These are phyloP conservation scores for Cyphellophora europaea DNA, from an alignment of 2,329 filamentous ascomycete genomes.

Conservation along the genomic window DNA sequence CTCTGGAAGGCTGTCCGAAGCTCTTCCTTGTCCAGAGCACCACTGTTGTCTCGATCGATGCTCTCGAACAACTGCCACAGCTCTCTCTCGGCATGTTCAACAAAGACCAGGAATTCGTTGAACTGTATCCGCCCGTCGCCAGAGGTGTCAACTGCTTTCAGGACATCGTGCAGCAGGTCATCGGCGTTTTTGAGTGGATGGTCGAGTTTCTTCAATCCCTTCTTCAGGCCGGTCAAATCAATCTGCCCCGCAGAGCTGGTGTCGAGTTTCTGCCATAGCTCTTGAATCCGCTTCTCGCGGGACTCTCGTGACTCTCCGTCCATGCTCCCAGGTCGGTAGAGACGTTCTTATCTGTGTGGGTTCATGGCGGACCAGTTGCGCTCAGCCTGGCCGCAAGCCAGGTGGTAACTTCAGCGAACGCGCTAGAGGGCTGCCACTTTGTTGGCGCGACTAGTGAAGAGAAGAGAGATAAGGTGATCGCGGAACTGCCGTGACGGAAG, in stretches of 20 bases:
- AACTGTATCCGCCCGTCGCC: constrained; percentile 86
- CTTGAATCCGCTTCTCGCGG: constrained; percentile 71
- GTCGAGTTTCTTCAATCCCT: constrained; percentile 77
- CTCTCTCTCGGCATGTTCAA: constrained; percentile 77
- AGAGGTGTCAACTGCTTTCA: constrained; percentile 75
- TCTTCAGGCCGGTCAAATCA: constrained; percentile 74
- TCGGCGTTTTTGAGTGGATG: constrained; percentile 94
- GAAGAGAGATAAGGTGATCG: too few relatives aligned
- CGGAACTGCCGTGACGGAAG: too few relatives aligned
- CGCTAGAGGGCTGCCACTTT: too few relatives aligned
- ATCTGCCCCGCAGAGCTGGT: constrained; percentile 67
- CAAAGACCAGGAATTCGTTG: constrained; percentile 82
- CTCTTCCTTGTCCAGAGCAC: constrained; percentile 78
- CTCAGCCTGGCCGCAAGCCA: too few relatives aligned
- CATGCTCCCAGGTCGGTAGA: constrained; percentile 43
- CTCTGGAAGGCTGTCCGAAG: constrained; percentile 67
- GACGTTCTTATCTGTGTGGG: constrained; percentile 38
- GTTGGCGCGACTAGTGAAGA: too few relatives aligned
- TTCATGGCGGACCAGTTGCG: too few relatives aligned
- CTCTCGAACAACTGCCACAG: constrained; percentile 71
- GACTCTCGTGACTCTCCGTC: constrained; percentile 67
- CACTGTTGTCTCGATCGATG: constrained; percentile 80
- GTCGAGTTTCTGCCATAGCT: constrained; percentile 77
- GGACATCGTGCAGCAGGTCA: constrained; percentile 68
- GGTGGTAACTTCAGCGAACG: too few relatives aligned